These are phyloP conservation scores for Oehlia diaphana DNA, from an alignment of 192 early-diverging fungal genomes.

Conservation along the genomic window DNA sequence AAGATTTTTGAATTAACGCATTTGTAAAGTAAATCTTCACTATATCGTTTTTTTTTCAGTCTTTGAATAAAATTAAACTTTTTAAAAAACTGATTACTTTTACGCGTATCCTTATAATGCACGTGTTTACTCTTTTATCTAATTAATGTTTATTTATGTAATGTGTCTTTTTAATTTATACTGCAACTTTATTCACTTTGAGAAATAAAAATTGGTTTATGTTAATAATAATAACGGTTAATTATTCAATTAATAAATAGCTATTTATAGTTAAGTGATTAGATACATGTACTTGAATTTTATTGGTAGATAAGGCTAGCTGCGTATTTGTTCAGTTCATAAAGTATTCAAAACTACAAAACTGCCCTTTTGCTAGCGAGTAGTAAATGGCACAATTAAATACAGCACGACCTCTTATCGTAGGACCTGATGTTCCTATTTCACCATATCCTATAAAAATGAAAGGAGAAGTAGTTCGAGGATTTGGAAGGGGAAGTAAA, in stretches of 20 bases:
- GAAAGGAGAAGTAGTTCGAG: constrained; percentile 78
- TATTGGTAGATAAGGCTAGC: too few relatives aligned
- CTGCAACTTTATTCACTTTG: too few relatives aligned
- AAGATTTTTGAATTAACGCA: neutral
- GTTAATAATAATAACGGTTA: too few relatives aligned
- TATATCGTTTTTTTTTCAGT: neutral
- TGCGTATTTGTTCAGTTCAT: too few relatives aligned
- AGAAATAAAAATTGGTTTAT: too few relatives aligned
- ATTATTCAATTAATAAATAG: too few relatives aligned
- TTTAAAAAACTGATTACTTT: neutral
- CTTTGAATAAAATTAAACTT: neutral
- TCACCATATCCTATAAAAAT: constrained; percentile 79
- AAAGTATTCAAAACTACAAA: too few relatives aligned
- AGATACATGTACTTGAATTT: too few relatives aligned
- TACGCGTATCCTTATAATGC: neutral
- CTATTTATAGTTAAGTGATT: too few relatives aligned
- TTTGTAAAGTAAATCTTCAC: neutral
- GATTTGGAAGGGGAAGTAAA: constrained; percentile 95
- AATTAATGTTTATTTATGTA: too few relatives aligned
- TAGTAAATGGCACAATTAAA: neutral
- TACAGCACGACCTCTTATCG: constrained; percentile 55
- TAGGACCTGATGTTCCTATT: constrained; percentile 58
- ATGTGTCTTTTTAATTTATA: too few relatives aligned
- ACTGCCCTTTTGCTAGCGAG: too few relatives aligned
- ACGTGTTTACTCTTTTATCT: neutral